These are phyloP conservation scores for Potentilla sterilis DNA, from an alignment of 306 rosid genomes.

Conservation along the genomic window DNA sequence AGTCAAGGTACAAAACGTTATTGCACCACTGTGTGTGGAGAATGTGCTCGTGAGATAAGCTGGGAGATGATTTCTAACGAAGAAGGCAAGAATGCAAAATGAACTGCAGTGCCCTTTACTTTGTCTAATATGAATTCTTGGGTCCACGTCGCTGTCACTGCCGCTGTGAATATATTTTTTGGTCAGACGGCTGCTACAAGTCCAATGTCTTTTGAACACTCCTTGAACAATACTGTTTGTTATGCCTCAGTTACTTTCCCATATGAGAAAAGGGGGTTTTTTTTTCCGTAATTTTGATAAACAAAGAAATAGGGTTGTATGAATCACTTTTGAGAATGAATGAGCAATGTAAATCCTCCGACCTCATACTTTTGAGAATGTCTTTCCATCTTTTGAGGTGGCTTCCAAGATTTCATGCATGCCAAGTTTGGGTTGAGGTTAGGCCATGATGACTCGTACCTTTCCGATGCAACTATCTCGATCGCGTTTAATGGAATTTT, in stretches of 20 bases:
- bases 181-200: not conserved
- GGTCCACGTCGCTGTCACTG: constrained; percentile 24
- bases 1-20: constrained; percentile 82
- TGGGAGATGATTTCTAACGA: constrained; percentile 77
- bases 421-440: too few relatives aligned
- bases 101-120: constrained; percentile 9
- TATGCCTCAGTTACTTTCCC: too few relatives aligned
- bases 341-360: constrained; percentile 2
- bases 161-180: constrained; percentile 4
- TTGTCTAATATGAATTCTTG: constrained; percentile 8
- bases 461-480: too few relatives aligned
- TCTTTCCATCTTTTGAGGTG: too few relatives aligned
- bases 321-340: not conserved
- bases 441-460: too few relatives aligned
- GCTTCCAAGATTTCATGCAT: too few relatives aligned
- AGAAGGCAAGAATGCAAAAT: constrained; percentile 35
- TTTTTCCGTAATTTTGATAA: too few relatives aligned
- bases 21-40: constrained; percentile 81
- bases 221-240: not conserved
- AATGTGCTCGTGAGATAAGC: constrained; percentile 81
- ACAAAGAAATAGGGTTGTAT: not conserved
- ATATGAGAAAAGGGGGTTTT: too few relatives aligned
- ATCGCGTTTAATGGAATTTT: too few relatives aligned
- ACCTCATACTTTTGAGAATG: too few relatives aligned
- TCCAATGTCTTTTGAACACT: constrained; percentile 25